Conservation (phyloP, 768 basidiomycete genomes). For the Pulveroboletus ravenelii region DNA sequence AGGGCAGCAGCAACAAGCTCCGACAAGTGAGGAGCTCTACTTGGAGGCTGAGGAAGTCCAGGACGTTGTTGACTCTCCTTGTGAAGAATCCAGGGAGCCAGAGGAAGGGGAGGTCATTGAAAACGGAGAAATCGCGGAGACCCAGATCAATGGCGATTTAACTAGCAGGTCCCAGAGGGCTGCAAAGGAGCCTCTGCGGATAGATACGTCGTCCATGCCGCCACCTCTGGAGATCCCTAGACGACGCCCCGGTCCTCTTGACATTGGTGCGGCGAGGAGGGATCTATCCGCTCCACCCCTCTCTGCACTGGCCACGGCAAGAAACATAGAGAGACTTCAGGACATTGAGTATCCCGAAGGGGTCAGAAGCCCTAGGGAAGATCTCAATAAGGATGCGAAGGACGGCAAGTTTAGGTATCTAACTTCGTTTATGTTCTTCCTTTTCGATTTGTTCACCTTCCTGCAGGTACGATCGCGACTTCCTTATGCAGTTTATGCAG, state of each 20-base stretch:
- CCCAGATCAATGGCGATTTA: constrained; percentile 31
- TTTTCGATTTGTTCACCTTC: constrained; percentile 6
- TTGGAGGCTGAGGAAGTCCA: constrained; percentile 36
- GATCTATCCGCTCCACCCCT: constrained; percentile 29
- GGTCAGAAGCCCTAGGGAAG: constrained; percentile 74
- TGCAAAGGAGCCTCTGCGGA: constrained; percentile 53
- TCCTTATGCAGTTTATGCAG: constrained; percentile 94
- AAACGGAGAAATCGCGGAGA: constrained; percentile 26
- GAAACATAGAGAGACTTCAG: constrained; percentile 77
- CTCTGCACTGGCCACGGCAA: constrained; percentile 75
- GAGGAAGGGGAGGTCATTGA: constrained; percentile 37
- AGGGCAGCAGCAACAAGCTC: constrained; percentile 23
- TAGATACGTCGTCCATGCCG: constrained; percentile 52
- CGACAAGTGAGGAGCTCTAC: constrained; percentile 20
- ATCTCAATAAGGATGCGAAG: constrained; percentile 78
- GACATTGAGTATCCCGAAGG: constrained; percentile 78
- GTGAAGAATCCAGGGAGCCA: constrained; percentile 44
- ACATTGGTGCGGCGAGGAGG: constrained; percentile 54
- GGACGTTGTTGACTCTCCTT: constrained; percentile 31
- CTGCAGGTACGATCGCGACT: constrained; percentile 89
- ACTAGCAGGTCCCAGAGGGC: constrained; percentile 38
- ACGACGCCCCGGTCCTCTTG: constrained; percentile 68
- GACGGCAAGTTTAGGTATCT: constrained; percentile 84
- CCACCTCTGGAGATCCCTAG: constrained; percentile 35
- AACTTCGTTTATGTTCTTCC: no score